Conservation (phyloP, 805 yeast genomes). For the Dipodascus albidus region DNA sequence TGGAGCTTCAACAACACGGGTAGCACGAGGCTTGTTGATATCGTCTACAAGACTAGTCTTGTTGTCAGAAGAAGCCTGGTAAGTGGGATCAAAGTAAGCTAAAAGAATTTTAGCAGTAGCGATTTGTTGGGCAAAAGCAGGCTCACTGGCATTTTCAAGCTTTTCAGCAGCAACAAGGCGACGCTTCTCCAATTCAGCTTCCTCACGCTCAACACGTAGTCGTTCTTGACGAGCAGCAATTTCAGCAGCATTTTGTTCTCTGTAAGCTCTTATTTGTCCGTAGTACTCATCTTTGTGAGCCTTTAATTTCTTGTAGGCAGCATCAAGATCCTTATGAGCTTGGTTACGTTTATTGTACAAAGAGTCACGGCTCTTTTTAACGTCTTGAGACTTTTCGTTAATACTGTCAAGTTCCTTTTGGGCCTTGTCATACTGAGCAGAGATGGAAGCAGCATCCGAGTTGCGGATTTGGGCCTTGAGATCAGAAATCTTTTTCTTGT, state of each 20-base stretch:
- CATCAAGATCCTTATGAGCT: slow-evolving; percentile 57
- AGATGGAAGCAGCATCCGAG: slow-evolving; percentile 49
- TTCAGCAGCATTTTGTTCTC: slow-evolving; percentile 56
- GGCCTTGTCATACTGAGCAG: slow-evolving; percentile 49
- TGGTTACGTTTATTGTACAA: slow-evolving; percentile 56
- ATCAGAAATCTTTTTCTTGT: slow-evolving; percentile 62
- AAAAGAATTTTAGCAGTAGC: slow-evolving; percentile 63
- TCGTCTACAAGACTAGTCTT: slow-evolving; percentile 11
- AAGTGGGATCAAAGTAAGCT: slow-evolving; percentile 65
- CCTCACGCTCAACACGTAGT: slow-evolving; percentile 49
- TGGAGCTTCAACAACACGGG: slow-evolving; percentile 37
- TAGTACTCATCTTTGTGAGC: slow-evolving; percentile 64
- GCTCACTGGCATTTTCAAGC: slow-evolving; percentile 56
- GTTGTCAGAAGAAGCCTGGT: slow-evolving; percentile 37
- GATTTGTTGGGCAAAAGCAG: slow-evolving; percentile 79
- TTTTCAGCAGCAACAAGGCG: slow-evolving; percentile 59
- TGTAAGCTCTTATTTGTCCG: slow-evolving; percentile 62
- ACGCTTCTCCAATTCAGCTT: slow-evolving; percentile 37
- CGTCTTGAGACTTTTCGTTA: slow-evolving; percentile 44
- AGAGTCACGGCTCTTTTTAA: slow-evolving; percentile 53
- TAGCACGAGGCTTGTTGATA: slow-evolving; percentile 23
- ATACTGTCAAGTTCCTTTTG: slow-evolving; percentile 59
- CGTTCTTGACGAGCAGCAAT: slow-evolving; percentile 56
- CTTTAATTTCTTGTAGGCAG: slow-evolving; percentile 53
- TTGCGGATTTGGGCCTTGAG: slow-evolving; percentile 56